Conservation (phyloP, 352 stramenopile genomes). For the Hyaloperonospora brassicae region DNA sequence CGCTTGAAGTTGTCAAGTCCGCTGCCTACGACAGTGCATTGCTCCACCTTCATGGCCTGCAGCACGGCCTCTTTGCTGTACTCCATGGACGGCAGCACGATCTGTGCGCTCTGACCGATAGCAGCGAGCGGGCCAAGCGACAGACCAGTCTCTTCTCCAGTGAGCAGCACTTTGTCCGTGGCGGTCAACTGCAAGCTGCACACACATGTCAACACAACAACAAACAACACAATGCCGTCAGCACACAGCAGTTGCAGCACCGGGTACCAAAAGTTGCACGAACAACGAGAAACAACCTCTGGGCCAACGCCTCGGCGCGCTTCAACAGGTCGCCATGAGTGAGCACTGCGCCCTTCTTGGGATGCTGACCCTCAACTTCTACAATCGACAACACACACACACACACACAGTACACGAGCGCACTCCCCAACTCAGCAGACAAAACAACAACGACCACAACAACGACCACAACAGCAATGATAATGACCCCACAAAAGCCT, state of each 20-base stretch:
- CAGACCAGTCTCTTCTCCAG: slow-evolving; percentile 51
- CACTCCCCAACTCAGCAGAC: too few species aligned
- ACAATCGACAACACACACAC: neutral
- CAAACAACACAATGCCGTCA: neutral
- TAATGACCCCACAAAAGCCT: too few species aligned
- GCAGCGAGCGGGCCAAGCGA: slow-evolving; percentile 69
- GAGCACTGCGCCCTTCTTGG: slow-evolving; percentile 70
- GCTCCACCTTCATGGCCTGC: slow-evolving; percentile 69
- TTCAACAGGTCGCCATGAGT: slow-evolving; percentile 80
- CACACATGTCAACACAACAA: neutral
- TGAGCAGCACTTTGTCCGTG: slow-evolving; percentile 79
- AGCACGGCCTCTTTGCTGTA: slow-evolving; percentile 57
- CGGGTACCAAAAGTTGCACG: neutral
- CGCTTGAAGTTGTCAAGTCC: slow-evolving; percentile 75
- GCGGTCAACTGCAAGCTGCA: slow-evolving; percentile 60
- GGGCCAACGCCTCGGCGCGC: slow-evolving; percentile 54
- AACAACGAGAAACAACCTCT: slow-evolving; percentile 36
- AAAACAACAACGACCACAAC: too few species aligned
- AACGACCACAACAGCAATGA: too few species aligned
- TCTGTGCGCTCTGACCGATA: slow-evolving; percentile 61
- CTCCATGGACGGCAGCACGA: slow-evolving; percentile 72
- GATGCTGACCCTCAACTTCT: slow-evolving; percentile 71
- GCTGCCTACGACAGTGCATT: slow-evolving; percentile 71
- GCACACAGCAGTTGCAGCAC: neutral
- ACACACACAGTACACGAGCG: neutral